A percentile compares a stretch with the other conserved stretches of the same genome.
Evolutionary conservation across 179 eudicot genomes (phyloP).

Genomic region (Carnegiea gigantea): DNA sequence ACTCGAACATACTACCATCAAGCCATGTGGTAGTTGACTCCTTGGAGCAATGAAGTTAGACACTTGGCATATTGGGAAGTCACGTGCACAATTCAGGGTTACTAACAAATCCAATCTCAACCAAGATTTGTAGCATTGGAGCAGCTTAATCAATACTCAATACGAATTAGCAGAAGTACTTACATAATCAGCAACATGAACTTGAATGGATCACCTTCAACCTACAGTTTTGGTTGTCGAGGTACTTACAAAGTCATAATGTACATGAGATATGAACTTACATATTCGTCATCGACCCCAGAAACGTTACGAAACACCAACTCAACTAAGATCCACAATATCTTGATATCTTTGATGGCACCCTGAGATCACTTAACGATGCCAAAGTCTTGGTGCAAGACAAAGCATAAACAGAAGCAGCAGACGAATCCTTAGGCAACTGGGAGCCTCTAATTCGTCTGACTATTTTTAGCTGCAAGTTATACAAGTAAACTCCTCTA

Average conservation of each 20-base stretch:
- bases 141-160: too few relatives aligned
- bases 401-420: background rate
- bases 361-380: background rate
- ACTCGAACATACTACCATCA: too few relatives aligned
- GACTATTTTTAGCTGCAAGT: slow-evolving; percentile 5
- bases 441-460: slow-evolving; percentile 1
- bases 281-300: background rate
- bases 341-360: background rate
- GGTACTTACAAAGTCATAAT: background rate
- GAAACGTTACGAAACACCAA: background rate
- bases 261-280: background rate
- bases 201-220: background rate
- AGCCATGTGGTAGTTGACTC: too few relatives aligned
- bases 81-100: too few relatives aligned
- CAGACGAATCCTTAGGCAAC: background rate
- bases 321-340: background rate
- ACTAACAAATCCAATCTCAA: too few relatives aligned
- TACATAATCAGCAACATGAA: background rate
- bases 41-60: too few relatives aligned
- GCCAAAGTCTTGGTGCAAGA: slow-evolving; percentile 8
- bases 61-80: too few relatives aligned
- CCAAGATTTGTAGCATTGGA: too few relatives aligned
- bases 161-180: too few relatives aligned
- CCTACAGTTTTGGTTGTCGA: background rate
- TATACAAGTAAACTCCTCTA: background rate